Percentiles rank a stretch among this genome's conserved stretches.
Evolutionary conservation across 2,329 filamentous ascomycete species (phyloP).

Genomic region (Rutstroemia sp.): DNA sequence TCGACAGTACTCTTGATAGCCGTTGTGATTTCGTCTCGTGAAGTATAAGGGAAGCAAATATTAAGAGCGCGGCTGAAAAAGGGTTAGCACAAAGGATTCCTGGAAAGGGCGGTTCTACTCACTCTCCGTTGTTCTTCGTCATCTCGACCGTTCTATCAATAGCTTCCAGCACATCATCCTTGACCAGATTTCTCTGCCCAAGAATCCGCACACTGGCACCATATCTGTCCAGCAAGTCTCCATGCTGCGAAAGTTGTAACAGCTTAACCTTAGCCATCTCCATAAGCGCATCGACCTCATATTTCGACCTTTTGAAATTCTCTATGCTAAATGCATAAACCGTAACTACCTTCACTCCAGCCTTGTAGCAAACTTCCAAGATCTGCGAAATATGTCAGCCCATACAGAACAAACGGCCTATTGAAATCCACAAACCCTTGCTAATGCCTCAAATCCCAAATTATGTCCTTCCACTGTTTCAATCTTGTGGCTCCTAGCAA

Average conservation of each 20-base stretch:
- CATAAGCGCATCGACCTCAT: slow-evolving; percentile 96
- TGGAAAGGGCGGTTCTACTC: slow-evolving; percentile 19
- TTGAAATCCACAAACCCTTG: slow-evolving; percentile 50
- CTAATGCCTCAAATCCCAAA: slow-evolving; percentile 89
- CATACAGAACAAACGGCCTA: background rate
- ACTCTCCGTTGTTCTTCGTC: slow-evolving; percentile 82
- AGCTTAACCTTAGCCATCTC: slow-evolving; percentile 95
- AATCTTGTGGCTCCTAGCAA: slow-evolving; percentile 82
- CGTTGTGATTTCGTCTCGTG: slow-evolving; percentile 87
- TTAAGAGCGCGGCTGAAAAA: slow-evolving; percentile 60
- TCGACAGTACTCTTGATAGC: slow-evolving; percentile 82
- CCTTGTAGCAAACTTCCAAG: slow-evolving; percentile 96
- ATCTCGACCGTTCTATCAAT: slow-evolving; percentile 80
- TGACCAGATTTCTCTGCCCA: slow-evolving; percentile 76
- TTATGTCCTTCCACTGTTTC: slow-evolving; percentile 97
- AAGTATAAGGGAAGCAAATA: slow-evolving; percentile 97
- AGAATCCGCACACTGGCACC: slow-evolving; percentile 81
- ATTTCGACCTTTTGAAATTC: slow-evolving; percentile 95
- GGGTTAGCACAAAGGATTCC: background rate
- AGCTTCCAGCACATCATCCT: slow-evolving; percentile 79
- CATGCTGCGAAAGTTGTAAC: slow-evolving; percentile 84
- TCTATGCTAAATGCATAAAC: slow-evolving; percentile 99
- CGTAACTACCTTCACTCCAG: slow-evolving; percentile 91
- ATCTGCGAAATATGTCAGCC: slow-evolving; percentile 45
- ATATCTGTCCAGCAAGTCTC: slow-evolving; percentile 86